Evolutionary conservation across 768 basidiomycete genomes (phyloP).

Genomic region (Podaxis mareebaensis): DNA sequence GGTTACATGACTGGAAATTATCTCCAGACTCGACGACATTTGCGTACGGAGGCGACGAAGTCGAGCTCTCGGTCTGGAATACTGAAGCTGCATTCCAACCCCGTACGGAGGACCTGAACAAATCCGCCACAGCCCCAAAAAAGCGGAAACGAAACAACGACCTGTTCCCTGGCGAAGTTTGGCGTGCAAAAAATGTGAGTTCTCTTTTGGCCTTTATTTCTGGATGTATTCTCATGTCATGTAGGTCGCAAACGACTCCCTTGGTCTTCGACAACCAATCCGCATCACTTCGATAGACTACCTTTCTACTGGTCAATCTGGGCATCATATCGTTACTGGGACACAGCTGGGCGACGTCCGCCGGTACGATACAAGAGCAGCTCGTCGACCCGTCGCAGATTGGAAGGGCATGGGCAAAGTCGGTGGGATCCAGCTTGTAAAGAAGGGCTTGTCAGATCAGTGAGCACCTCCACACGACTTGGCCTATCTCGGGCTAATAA

Average conservation of each 20-base stretch:
- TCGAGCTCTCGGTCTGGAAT: conserved; percentile 82
- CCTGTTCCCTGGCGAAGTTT: conserved; percentile 72
- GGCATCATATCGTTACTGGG: conserved; percentile 64
- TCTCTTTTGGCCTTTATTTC: not conserved
- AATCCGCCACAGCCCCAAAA: conserved; percentile 30
- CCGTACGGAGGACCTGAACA: conserved; percentile 19
- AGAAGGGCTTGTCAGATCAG: conserved; percentile 65
- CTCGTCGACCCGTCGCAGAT: conserved; percentile 64
- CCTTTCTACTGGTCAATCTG: conserved; percentile 38
- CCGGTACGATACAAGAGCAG: conserved; percentile 74
- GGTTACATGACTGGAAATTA: conserved; percentile 68
- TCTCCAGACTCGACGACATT: conserved; percentile 56
- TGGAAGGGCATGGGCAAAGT: conserved; percentile 62
- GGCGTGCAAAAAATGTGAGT: conserved; percentile 82
- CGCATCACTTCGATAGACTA: conserved; percentile 71
- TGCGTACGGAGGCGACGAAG: conserved; percentile 85
- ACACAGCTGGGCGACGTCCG: conserved; percentile 74
- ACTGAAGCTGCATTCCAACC: conserved; percentile 54
- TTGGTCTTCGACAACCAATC: conserved; percentile 77
- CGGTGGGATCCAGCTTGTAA: conserved; percentile 61
- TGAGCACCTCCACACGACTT: conserved; percentile 32
- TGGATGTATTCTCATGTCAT: not conserved
- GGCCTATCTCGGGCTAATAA: conserved; percentile 2
- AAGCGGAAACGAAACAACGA: conserved; percentile 61
- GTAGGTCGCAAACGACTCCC: conserved; percentile 70